Evolutionary conservation across 2,329 filamentous ascomycete genomes (phyloP), one percentile per base, ranked within the genome.

Genomic region (Intubia oerlemansii): DNA sequence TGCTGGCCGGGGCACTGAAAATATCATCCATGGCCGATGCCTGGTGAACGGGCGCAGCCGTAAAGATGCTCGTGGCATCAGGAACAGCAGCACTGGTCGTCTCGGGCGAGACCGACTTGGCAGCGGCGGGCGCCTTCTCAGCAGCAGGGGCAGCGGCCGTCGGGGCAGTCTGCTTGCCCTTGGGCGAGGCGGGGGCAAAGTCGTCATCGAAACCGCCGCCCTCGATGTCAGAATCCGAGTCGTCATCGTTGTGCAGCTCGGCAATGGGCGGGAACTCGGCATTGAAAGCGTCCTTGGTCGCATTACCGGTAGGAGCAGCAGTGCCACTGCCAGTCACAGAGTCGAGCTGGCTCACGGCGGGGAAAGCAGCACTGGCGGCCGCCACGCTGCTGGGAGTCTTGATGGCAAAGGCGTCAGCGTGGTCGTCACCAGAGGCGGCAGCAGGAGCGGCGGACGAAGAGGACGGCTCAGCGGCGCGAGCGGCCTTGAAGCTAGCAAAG

Each of bases 221-320:
- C 27, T 80, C 78, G 34, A 68, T 77, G 31, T 71, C 74, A 17
- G 73, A 75, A 33, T 90, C 81, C 17, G 77, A 84, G n/a, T 90
- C 75, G 15, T 84, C 76, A 17, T 69, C 63, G 36, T 78, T 75
- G n/a, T n/a, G n/a, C 33, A 93, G 53, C 45, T 85, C 80, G n/a
- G 75, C 72, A 34, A 95, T 92, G 1, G 85, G 88, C 18, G 88
- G 88, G 44, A 95, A 95, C 45, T 95, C 88, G 14, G 68, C 62
- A 43, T 71, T 63, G 41, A 79, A 76, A 31, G 51, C 56, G 3
- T 62, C 46, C 13, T 54, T 54, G 2, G 52, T 43, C 35, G n/a
- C n/a, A n/a, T n/a, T n/a, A n/a, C n/a, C n/a, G n/a, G n/a, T n/a
- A n/a, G n/a, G n/a, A n/a, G n/a, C n/a, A n/a, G n/a, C n/a, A n/a